phyloP scores from a whole-genome alignment of 2,329 filamentous ascomycete genomes.

The Epichloe amarillans region DNA sequence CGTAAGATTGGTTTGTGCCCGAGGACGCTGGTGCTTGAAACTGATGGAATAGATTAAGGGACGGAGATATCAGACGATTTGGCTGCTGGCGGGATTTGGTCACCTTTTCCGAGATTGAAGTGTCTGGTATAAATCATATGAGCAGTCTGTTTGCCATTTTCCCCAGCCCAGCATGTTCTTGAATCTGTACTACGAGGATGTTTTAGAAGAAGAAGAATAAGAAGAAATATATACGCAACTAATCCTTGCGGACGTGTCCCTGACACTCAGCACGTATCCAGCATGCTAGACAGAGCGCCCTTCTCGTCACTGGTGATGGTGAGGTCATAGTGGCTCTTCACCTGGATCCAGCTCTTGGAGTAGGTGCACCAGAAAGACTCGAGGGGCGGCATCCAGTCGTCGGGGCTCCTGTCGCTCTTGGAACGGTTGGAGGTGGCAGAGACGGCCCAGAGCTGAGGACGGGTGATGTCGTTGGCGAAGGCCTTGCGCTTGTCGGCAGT shows the following conservation, averaged over 20 bases:
- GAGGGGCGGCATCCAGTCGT: slow-evolving; percentile 62
- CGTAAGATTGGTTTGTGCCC: neutral
- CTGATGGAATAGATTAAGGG: neutral
- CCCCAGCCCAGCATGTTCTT: too few species aligned
- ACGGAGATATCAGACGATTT: neutral
- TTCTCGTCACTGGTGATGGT: slow-evolving; percentile 62
- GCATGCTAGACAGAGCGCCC: slow-evolving; percentile 40
- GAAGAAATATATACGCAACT: neutral
- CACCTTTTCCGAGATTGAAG: too few species aligned
- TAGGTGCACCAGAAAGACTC: slow-evolving; percentile 65
- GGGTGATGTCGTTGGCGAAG: slow-evolving; percentile 65
- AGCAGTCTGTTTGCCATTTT: neutral
- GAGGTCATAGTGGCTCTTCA: slow-evolving; percentile 60
- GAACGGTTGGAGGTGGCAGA: slow-evolving; percentile 62
- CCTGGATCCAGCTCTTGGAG: slow-evolving; percentile 61
- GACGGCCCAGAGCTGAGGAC: slow-evolving; percentile 68
- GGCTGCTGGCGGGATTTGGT: neutral
- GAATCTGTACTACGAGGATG: neutral
- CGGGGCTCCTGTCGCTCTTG: slow-evolving; percentile 63
- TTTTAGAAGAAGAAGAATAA: too few species aligned
- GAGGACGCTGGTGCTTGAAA: neutral
- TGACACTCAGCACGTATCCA: slow-evolving; percentile 16
- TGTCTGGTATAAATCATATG: neutral
- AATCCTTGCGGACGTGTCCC: neutral
- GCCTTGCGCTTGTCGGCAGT: slow-evolving; percentile 50